Percentiles rank a stretch among this genome's conserved stretches.
These are phyloP conservation scores for Monosporascus sp. DNA, from an alignment of 2,329 filamentous ascomycete genomes.

Conservation along the genomic window DNA sequence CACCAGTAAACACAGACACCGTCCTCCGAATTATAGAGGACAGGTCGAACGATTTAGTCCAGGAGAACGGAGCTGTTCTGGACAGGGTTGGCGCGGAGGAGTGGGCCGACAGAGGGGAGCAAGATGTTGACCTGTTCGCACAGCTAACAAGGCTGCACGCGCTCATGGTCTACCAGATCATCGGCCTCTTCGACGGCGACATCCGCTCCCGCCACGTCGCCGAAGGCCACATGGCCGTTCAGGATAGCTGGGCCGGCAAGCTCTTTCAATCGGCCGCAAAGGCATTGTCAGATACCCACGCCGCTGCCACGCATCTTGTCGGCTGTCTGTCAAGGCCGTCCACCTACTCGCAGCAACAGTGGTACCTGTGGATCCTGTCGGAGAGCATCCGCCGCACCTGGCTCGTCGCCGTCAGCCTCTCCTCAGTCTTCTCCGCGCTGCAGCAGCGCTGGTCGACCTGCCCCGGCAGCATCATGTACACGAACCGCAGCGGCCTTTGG, in stretches of 20 bases:
- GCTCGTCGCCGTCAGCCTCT: constrained; percentile 12
- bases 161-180: constrained; percentile 23
- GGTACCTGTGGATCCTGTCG: constrained; percentile 26
- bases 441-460: constrained; percentile 8
- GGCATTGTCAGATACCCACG: too few relatives aligned
- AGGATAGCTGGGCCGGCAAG: constrained; percentile 18
- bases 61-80: neutral
- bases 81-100: neutral
- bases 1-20: constrained; percentile 6
- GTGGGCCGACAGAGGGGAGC: too few relatives aligned
- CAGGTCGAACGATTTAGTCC: neutral
- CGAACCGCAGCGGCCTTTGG: constrained; percentile 21
- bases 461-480: constrained; percentile 19
- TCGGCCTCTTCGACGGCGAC: constrained; percentile 23
- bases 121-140: neutral
- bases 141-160: constrained; percentile 15
- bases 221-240: constrained; percentile 15
- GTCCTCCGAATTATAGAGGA: constrained; percentile 1
- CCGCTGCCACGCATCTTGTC: too few relatives aligned
- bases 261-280: too few relatives aligned
- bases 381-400: constrained; percentile 28
- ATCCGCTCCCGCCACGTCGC: constrained; percentile 16
- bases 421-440: constrained; percentile 10
- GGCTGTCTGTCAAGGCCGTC: neutral
- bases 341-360: neutral